Base-by-base conservation (phyloP, 2,329 filamentous ascomycete genomes). In the Colletotrichum shisoi region DNA sequence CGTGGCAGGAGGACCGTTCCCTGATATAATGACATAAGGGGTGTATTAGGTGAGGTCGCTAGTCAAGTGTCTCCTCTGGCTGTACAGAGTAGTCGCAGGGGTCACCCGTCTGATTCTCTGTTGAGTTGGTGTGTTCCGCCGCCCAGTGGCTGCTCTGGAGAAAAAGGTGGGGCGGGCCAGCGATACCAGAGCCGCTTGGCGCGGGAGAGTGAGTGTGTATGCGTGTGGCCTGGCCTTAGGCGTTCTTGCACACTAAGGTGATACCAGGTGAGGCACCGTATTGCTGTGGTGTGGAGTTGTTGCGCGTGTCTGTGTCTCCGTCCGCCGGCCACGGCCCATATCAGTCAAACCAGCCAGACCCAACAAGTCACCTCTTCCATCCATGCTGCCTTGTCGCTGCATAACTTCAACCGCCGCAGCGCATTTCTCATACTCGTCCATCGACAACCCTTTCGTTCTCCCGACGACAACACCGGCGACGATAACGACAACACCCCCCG, bases 1-100 rank as follows among this genome's bases (percentile, higher is more conserved):
- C 54, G 64, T 67, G 64, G 42, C 64, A 54, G 44, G 42, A 48
- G 64, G 45, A 64, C 61, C 24, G 64, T 67, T 54, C 63, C 61
- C 64, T 67, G 64, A 64, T 54, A 64, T 64, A 57, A 34, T 34
- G 31, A 34, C 31, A 34, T 34, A 34, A 57, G 49, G 63, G 45
- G 34, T 44, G 39, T 53, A 27, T 52, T 34, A 40, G n/a, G 39
- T 31, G 54, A 21, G 34, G 45, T 37, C 56, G 52, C 56, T 45
- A 52, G 59, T 58, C 63, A 63, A 58, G 63, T 34, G 37, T 24
- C 42, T 31, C 31, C 7, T 21, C 31, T 42, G 24, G 42, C 37
- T n/a, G 56, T n/a, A n/a, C n/a, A n/a, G n/a, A n/a, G n/a, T 37
- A 17, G 19, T 17, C 45, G 63, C 66, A 68, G 66, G 66, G 66